These are phyloP conservation scores for Bipolaris sorokiniana DNA, from an alignment of 2,329 filamentous ascomycete genomes.

Conservation along the genomic window DNA sequence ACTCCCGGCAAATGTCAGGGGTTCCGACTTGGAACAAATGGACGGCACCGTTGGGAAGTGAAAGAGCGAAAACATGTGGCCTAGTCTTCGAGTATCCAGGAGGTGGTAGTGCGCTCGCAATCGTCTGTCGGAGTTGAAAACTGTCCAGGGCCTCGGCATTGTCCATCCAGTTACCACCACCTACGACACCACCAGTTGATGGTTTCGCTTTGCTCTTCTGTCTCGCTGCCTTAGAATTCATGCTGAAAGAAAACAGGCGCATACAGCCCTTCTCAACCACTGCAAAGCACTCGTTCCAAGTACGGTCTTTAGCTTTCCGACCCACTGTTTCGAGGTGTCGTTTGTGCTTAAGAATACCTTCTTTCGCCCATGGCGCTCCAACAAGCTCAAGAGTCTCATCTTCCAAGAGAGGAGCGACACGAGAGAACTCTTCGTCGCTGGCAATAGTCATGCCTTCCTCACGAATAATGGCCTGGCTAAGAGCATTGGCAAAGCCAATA, in stretches of 20 bases:
- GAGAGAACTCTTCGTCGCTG: constrained; percentile 64
- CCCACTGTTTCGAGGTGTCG: constrained; percentile 91
- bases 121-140: constrained; percentile 87
- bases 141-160: constrained; percentile 89
- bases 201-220: constrained; percentile 67
- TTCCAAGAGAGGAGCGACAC: constrained; percentile 73
- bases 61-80: constrained; percentile 93
- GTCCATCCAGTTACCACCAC: constrained; percentile 97
- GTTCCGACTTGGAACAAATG: constrained; percentile 99
- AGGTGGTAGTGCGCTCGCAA: constrained; percentile 85
- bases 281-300: constrained; percentile 94
- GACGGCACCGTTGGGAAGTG: constrained; percentile 88
- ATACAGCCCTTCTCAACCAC: constrained; percentile 95
- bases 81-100: constrained; percentile 91
- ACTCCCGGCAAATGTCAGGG: constrained; percentile 91
- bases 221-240: constrained; percentile 73
- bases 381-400: constrained; percentile 91
- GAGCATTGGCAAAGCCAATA: constrained; percentile 94
- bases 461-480: constrained; percentile 95
- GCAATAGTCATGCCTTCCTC: constrained; percentile 71
- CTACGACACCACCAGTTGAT: constrained; percentile 72
- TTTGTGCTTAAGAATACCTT: constrained; percentile 94
- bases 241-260: constrained; percentile 90
- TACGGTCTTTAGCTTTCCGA: constrained; percentile 90
- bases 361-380: constrained; percentile 97